A percentile compares a stretch with the other conserved stretches of the same genome.
phyloP scores from a whole-genome alignment of 345 rosid genomes.

The Populus nigra region DNA sequence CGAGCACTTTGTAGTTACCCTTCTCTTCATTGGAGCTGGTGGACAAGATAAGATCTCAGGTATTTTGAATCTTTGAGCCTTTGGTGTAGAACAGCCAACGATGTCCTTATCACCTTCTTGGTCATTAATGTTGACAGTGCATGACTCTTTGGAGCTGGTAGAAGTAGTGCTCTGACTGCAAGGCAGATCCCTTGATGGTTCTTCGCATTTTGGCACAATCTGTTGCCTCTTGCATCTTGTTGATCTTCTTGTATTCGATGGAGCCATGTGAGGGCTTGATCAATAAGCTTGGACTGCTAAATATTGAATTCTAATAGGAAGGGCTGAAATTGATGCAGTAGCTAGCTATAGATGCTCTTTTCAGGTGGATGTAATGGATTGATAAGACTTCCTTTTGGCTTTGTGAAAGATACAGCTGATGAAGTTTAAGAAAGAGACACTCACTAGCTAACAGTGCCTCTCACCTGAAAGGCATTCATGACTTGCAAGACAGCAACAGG shows the following conservation, averaged over 20 bases:
- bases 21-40: constrained; percentile 41
- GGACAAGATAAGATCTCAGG: constrained; percentile 31
- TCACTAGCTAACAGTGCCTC: neutral
- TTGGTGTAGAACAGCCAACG: constrained; percentile 18
- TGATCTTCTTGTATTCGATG: neutral
- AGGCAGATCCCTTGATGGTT: neutral
- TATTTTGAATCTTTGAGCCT: constrained; percentile 33
- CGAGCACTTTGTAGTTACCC: constrained; percentile 11
- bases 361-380: neutral
- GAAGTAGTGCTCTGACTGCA: neutral
- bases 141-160: neutral
- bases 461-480: neutral
- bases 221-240: neutral
- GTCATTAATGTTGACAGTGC: neutral
- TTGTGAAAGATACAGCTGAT: neutral
- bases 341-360: neutral
- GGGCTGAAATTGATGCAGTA: neutral
- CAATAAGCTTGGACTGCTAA: neutral
- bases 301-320: neutral
- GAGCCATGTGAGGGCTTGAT: constrained; percentile 8
- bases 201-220: neutral
- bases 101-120: neutral
- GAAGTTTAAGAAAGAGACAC: neutral
- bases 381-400: no score
- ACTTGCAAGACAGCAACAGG: constrained; percentile 18